phyloP scores from a whole-genome alignment of 2,329 filamentous ascomycete genomes.

The Epicoccum sorghinum region DNA sequence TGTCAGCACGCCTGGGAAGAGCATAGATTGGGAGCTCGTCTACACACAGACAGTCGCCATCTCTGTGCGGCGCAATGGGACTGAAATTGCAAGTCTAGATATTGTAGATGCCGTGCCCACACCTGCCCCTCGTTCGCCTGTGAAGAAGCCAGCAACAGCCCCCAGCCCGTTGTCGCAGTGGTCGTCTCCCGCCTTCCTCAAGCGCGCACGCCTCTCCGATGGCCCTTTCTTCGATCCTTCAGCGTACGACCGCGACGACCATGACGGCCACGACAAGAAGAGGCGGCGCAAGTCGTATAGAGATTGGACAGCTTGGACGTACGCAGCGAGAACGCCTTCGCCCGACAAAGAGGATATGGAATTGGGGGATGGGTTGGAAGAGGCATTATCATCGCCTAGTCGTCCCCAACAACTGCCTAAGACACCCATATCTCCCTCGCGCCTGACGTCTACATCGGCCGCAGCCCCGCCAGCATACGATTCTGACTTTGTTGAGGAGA shows the following conservation, averaged over 20 bases:
- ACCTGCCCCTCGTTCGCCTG: slow-evolving; percentile 34
- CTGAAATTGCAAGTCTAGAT: slow-evolving; percentile 58
- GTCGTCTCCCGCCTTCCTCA: slow-evolving; percentile 77
- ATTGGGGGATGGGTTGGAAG: slow-evolving; percentile 22
- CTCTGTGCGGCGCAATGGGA: slow-evolving; percentile 53
- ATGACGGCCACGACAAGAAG: slow-evolving; percentile 69
- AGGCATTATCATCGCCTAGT: slow-evolving; percentile 28
- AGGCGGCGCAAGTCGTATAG: slow-evolving; percentile 72
- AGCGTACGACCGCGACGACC: slow-evolving; percentile 57
- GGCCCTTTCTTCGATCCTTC: slow-evolving; percentile 67
- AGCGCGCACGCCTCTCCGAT: slow-evolving; percentile 71
- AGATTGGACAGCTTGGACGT: slow-evolving; percentile 73
- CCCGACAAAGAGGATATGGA: slow-evolving; percentile 61
- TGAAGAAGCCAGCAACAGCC: slow-evolving; percentile 8
- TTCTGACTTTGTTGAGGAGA: slow-evolving; percentile 4
- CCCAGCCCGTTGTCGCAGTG: slow-evolving; percentile 54
- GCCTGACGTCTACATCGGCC: slow-evolving; percentile 4
- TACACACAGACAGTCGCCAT: slow-evolving; percentile 51
- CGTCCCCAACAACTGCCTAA: slow-evolving; percentile 30
- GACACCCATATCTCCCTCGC: slow-evolving; percentile 35
- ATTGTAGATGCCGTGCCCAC: slow-evolving; percentile 53
- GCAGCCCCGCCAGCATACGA: slow-evolving; percentile 1
- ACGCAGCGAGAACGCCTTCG: slow-evolving; percentile 73
- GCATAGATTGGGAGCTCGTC: slow-evolving; percentile 63
- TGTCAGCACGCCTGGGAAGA: slow-evolving; percentile 61